Percentiles rank a stretch among this genome's conserved stretches.
phyloP scores from a whole-genome alignment of 1,139 yeast genomes.

The Pichia sp. region DNA sequence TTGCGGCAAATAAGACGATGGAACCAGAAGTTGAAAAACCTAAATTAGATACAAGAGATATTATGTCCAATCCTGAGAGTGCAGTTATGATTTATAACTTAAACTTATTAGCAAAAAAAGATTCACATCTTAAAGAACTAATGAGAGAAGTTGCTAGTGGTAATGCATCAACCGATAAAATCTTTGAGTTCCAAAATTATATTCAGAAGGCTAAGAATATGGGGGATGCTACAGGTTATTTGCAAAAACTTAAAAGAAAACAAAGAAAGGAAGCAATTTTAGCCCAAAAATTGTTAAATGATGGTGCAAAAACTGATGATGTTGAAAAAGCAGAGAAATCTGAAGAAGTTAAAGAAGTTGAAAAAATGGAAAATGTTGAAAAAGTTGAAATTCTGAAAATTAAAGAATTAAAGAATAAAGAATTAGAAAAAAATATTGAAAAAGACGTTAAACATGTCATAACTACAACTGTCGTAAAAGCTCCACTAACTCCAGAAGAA shows the following conservation, averaged over 20 bases:
- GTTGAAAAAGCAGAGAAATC: conserved; percentile 9
- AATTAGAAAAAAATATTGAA: not conserved
- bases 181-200: conserved; percentile 70
- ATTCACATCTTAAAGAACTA: conserved; percentile 55
- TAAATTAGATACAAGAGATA: conserved; percentile 23
- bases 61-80: conserved; percentile 57
- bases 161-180: conserved; percentile 62
- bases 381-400: too few relatives aligned
- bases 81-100: conserved; percentile 77
- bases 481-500: conserved; percentile 13
- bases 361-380: not conserved
- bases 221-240: conserved; percentile 42
- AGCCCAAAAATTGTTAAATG: too few relatives aligned
- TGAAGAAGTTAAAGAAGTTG: conserved; percentile 12
- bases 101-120: conserved; percentile 72
- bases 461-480: not conserved
- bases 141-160: conserved; percentile 87
- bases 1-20: too few relatives aligned
- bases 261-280: not conserved
- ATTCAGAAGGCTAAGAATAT: conserved; percentile 68
- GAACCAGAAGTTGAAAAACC: not conserved
- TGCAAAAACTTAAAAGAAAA: conserved; percentile 17
- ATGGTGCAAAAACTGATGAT: conserved; percentile 4
- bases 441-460: not conserved
- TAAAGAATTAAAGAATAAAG: not conserved